Conservation (phyloP, 1,284 basidiomycete genomes). For the Puccinia polysora region DNA sequence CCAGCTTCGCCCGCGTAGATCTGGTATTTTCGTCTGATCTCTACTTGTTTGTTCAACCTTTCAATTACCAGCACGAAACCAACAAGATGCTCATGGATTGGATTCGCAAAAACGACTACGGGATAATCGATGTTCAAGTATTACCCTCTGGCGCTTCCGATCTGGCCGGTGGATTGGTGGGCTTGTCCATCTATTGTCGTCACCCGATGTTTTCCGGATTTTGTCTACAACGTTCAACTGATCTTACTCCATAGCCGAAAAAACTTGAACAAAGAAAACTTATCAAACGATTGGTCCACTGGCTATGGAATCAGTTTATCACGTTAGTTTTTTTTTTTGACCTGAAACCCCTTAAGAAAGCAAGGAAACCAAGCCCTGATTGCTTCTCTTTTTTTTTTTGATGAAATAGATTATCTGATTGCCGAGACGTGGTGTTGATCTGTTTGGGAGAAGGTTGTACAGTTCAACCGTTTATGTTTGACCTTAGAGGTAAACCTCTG, state of each 20-base stretch:
- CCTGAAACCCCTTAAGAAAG: too few relatives aligned
- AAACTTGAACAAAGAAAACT: constrained; percentile 5
- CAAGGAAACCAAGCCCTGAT: too few relatives aligned
- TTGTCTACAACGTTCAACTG: background rate
- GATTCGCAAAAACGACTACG: constrained; percentile 64
- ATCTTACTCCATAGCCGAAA: constrained; percentile 6
- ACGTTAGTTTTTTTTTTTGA: too few relatives aligned
- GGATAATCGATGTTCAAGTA: constrained; percentile 81
- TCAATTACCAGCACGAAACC: too few relatives aligned
- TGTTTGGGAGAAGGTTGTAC: constrained; percentile 26
- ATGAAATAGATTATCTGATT: constrained; percentile 24
- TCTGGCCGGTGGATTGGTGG: constrained; percentile 14
- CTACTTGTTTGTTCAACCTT: too few relatives aligned
- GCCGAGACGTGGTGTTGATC: constrained; percentile 27
- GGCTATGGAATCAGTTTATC: constrained; percentile 38
- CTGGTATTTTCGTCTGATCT: constrained; percentile 11
- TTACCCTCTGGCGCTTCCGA: constrained; percentile 57
- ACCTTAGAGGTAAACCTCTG: constrained; percentile 20
- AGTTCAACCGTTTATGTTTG: background rate
- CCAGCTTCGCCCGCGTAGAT: background rate
- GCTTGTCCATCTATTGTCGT: background rate
- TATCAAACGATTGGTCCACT: constrained; percentile 19
- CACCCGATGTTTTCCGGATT: background rate
- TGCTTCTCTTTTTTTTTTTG: too few relatives aligned
- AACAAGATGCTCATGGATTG: constrained; percentile 73